Base-by-base conservation (phyloP, 2,329 filamentous ascomycete species). In the Penicillium sp. region DNA sequence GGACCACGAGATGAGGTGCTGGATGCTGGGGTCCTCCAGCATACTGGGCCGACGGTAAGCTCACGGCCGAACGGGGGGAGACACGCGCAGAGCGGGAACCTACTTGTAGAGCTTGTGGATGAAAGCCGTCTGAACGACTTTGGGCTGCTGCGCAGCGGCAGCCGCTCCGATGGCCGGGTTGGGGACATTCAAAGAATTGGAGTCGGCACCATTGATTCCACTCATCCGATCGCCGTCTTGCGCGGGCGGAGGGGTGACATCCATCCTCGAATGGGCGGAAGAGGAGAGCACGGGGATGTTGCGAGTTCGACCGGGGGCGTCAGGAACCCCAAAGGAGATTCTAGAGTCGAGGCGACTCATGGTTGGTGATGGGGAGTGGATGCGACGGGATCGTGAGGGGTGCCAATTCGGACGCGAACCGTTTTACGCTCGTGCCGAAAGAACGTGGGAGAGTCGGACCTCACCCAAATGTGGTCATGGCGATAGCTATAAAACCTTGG, bases 71-170 rank as follows among this genome's bases (percentile, higher is more conserved):
- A 18, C 18, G 18, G 18, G 18, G 27, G 47, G 24, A 39, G 39
- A 27, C 42, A 47, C 22, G 24, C 52, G 36, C 49, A 47, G 21
- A 22, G 22, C 38, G 16, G 32, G 7, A 38, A 61, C 88, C 70
- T 81, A 97, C 92, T 95, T 97, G 81, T 97, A 99, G 34, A 99
- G 85, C 76, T 99, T 99, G 75, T 99, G 94, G 62, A 99, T 97
- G 69, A 99, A 99, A 21, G 94, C 94, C 10, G 94, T 97, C 77
- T 99, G 94, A 14, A 97, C 92, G 43, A 97, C 93, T 77, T 99
- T 99, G 56, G 94, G 92, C 71, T 96, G 92, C 70, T 96, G 91
- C 49, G 92, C 88, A 45, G 78, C 76, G 50, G 75, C 73, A 68
- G 77, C 79, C 68, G 78, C 79, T 9, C 74, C 74, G 47, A 75